Base-by-base conservation (phyloP, 108 stramenopile genomes). In the Pseudonitzschia multiseries region DNA sequence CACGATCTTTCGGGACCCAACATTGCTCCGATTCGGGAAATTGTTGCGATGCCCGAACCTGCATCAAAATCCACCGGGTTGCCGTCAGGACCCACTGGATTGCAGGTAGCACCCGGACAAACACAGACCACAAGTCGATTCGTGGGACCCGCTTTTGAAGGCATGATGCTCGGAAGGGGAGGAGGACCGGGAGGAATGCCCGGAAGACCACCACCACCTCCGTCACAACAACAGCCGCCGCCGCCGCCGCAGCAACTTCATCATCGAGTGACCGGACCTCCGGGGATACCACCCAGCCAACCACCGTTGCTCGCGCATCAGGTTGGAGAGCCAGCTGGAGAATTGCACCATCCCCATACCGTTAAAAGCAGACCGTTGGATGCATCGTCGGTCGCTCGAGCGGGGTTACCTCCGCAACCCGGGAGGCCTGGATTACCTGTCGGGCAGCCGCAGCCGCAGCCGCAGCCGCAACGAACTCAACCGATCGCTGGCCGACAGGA, bases 1-100 rank as follows among this genome's bases (percentile, higher is more conserved):
- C 67, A 54, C 68, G 68, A 66, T 17, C 54, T 54, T 40, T 51
- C 27, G 63, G 65, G 28, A 53, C 64, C 41, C 33, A 77, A 29
- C 40, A 43, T 24, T 46, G 84, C 43, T 50, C 80, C 46, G 52
- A 66, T 44, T 54, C 75, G 51, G 53, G 74, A 18, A n/a, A n/a
- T n/a, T n/a, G n/a, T n/a, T n/a, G n/a, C n/a, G n/a, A n/a, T n/a
- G 43, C 74, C 21, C 68, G 42, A 52, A 29, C 46, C 78, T 57
- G 40, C 40, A 72, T 79, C 36, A 40, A n/a, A n/a, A n/a, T n/a
- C n/a, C n/a, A n/a, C n/a, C n/a, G n/a, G n/a, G n/a, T n/a, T n/a
- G n/a, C n/a, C n/a, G n/a, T n/a, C n/a, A n/a, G n/a, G n/a, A n/a
- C n/a, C n/a, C n/a, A n/a, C n/a, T n/a, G n/a, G 66, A 67, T 24